A percentile compares a stretch with the other conserved stretches of the same genome.
These are phyloP conservation scores for Kwoniella newhampshirensis DNA, from an alignment of 768 basidiomycete species.

Conservation along the genomic window DNA sequence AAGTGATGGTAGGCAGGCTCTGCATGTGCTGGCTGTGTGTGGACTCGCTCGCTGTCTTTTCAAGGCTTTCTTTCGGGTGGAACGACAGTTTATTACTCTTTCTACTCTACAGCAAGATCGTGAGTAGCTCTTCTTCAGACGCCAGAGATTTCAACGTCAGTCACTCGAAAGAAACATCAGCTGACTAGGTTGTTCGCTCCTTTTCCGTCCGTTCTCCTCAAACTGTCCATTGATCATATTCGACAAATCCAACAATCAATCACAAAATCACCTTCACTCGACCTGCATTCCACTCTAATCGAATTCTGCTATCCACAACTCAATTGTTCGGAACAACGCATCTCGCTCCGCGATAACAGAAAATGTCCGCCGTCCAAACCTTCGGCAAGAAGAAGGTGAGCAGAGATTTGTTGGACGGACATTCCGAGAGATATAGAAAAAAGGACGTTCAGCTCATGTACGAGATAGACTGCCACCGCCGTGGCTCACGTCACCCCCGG, in stretches of 20 bases:
- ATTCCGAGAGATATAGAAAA: background rate
- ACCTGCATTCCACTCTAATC: too few species aligned
- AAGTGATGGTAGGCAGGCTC: too few species aligned
- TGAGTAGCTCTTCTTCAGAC: slow-evolving; percentile 10
- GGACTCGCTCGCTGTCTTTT: too few species aligned
- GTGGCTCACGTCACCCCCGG: slow-evolving; percentile 97
- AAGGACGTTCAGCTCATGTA: background rate
- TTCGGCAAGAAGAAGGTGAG: slow-evolving; percentile 99
- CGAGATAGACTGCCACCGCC: slow-evolving; percentile 88
- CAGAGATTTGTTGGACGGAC: slow-evolving; percentile 1
- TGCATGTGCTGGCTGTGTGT: too few species aligned
- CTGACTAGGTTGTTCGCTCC: too few species aligned
- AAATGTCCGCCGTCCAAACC: slow-evolving; percentile 79
- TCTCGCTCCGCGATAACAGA: slow-evolving; percentile 18
- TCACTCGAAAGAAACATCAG: too few species aligned
- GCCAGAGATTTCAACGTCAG: too few species aligned
- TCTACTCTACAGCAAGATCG: slow-evolving; percentile 22
- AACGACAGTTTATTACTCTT: slow-evolving; percentile 1
- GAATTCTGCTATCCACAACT: background rate
- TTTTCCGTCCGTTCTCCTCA: background rate
- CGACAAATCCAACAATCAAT: too few species aligned
- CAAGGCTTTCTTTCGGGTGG: too few species aligned
- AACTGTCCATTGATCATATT: background rate
- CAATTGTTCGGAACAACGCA: background rate
- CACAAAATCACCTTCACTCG: too few species aligned